Conservation (phyloP, 805 yeast genomes). For the Kuraishia capsulata region DNA sequence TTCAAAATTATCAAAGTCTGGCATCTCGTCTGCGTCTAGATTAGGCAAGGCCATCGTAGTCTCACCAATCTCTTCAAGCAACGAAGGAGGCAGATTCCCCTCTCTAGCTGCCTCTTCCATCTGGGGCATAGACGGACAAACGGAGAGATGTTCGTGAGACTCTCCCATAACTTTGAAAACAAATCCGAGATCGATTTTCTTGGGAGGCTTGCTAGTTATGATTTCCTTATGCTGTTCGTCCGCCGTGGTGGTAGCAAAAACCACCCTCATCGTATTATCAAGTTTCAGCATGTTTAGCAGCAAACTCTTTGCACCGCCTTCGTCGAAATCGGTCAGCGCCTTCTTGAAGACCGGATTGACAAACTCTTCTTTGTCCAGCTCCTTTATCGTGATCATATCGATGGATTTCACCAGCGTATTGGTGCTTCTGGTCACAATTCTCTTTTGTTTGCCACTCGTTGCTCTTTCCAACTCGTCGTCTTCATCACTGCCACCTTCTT, state of each 20-base stretch:
- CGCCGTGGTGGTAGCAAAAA: slow-evolving; percentile 30
- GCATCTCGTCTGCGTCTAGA: slow-evolving; percentile 11
- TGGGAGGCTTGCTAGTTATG: not conserved
- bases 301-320: slow-evolving; percentile 52
- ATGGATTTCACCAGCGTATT: slow-evolving; percentile 29
- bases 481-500: slow-evolving; percentile 11
- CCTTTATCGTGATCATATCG: slow-evolving; percentile 30
- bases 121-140: slow-evolving; percentile 68
- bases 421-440: slow-evolving; percentile 10
- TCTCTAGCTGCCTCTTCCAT: slow-evolving; percentile 28
- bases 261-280: slow-evolving; percentile 35
- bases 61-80: slow-evolving; percentile 16
- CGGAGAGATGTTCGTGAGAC: slow-evolving; percentile 15
- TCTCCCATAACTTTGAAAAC: not conserved
- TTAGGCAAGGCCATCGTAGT: slow-evolving; percentile 10
- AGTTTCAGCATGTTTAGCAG: slow-evolving; percentile 39
- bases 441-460: slow-evolving; percentile 7
- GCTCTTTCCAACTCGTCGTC: slow-evolving; percentile 11
- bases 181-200: not conserved
- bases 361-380: slow-evolving; percentile 38
- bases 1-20: slow-evolving; percentile 9
- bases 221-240: slow-evolving; percentile 16
- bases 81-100: slow-evolving; percentile 15
- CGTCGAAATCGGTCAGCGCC: slow-evolving; percentile 49
- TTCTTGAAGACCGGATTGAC: slow-evolving; percentile 50